A percentile compares a stretch with the other conserved stretches of the same genome.
These are phyloP conservation scores for Plasmopara muralis DNA, from an alignment of 352 stramenopile species.

Conservation along the genomic window DNA sequence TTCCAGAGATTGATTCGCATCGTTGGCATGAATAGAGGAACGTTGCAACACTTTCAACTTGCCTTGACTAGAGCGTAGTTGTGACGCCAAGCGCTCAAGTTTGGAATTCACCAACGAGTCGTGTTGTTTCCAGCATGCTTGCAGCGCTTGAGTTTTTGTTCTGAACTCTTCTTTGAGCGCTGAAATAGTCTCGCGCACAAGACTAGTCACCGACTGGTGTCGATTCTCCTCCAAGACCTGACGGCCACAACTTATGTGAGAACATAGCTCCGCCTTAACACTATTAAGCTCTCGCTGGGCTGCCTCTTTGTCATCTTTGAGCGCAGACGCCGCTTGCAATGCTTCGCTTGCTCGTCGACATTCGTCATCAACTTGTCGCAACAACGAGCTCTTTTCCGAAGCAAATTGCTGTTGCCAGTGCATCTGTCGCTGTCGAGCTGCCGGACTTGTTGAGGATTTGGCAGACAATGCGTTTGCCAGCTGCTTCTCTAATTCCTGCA, in stretches of 20 bases:
- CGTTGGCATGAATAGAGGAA: constrained; percentile 35
- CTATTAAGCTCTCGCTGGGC: constrained; percentile 35
- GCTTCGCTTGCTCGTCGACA: constrained; percentile 27
- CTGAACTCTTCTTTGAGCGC: no score
- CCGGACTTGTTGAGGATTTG: constrained; percentile 29
- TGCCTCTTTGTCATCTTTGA: constrained; percentile 30
- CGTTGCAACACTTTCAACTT: constrained; percentile 30
- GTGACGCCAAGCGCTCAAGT: no score
- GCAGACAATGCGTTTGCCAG: constrained; percentile 36
- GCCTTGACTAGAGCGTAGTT: constrained; percentile 14
- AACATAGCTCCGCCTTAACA: constrained; percentile 35
- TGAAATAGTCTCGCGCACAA: constrained; percentile 30
- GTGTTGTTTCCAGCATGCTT: no score
- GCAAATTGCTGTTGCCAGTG: constrained; percentile 36
- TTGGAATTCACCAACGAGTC: no score
- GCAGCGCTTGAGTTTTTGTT: no score
- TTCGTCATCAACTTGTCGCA: constrained; percentile 38
- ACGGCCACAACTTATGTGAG: constrained; percentile 11
- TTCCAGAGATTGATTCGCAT: constrained; percentile 36
- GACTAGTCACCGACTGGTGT: constrained; percentile 10
- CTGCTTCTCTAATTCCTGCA: constrained; percentile 43
- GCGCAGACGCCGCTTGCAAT: constrained; percentile 16
- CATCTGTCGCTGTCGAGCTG: constrained; percentile 29
- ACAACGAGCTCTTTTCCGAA: constrained; percentile 39
- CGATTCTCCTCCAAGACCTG: constrained; percentile 5